phyloP scores from a whole-genome alignment of 306 rosid genomes.

The Crataegus laevigata region DNA sequence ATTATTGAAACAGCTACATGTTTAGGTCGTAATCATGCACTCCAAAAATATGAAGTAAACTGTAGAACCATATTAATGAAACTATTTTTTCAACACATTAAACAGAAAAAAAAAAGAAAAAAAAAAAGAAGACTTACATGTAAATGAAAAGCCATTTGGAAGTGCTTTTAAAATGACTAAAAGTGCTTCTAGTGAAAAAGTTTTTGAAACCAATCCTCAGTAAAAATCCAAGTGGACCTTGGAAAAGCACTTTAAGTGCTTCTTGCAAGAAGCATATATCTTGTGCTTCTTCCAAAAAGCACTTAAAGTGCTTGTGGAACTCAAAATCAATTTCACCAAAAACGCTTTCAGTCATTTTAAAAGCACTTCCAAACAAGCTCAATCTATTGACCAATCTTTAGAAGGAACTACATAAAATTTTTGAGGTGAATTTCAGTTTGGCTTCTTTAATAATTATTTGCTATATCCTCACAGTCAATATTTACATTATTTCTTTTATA shows the following conservation, averaged over 20 bases:
- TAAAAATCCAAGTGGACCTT: too few relatives aligned
- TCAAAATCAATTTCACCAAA: too few relatives aligned
- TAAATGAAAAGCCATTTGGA: background rate
- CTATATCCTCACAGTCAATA: background rate
- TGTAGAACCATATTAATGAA: background rate
- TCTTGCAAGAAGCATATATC: too few relatives aligned
- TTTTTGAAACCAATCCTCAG: too few relatives aligned
- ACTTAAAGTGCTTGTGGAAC: too few relatives aligned
- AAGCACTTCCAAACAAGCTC: too few relatives aligned
- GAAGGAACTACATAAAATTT: background rate
- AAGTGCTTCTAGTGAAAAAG: too few relatives aligned
- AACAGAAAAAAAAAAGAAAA: background rate
- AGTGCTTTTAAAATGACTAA: too few relatives aligned
- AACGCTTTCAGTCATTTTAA: too few relatives aligned
- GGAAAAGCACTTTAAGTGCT: too few relatives aligned
- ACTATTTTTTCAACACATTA: background rate
- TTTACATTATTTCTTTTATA: background rate
- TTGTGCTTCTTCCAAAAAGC: too few relatives aligned
- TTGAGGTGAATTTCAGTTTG: background rate
- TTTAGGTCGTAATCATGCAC: background rate
- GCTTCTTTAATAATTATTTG: background rate
- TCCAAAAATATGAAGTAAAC: background rate
- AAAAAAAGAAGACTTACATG: background rate
- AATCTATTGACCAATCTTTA: background rate
- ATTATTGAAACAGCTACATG: background rate